Evolutionary conservation across 768 basidiomycete genomes (phyloP).

Genomic region (Epithele typhae): DNA sequence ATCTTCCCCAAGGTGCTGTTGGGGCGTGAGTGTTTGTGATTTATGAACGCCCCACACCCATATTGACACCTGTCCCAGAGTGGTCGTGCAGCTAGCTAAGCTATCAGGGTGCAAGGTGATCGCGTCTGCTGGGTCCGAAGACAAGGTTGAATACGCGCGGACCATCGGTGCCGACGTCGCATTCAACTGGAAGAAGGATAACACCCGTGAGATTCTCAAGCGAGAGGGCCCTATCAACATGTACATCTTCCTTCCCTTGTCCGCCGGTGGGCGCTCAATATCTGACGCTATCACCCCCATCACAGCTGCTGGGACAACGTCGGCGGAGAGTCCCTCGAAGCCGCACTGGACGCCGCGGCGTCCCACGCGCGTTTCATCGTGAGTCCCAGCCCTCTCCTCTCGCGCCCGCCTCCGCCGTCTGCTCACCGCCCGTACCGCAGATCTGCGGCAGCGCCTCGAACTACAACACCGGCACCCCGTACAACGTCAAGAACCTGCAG

Average conservation of each 20-base stretch:
- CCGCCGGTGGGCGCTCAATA: background rate
- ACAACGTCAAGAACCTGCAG: slow-evolving; percentile 23
- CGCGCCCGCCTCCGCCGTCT: background rate
- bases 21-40: slow-evolving; percentile 44
- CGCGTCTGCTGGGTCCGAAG: slow-evolving; percentile 67
- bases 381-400: slow-evolving; percentile 1
- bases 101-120: slow-evolving; percentile 53
- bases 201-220: slow-evolving; percentile 45
- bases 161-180: slow-evolving; percentile 61
- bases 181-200: slow-evolving; percentile 70
- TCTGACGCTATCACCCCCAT: too few relatives aligned
- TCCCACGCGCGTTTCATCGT: slow-evolving; percentile 6
- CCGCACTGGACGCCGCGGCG: background rate
- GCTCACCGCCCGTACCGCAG: background rate
- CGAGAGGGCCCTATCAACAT: slow-evolving; percentile 56
- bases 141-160: slow-evolving; percentile 61
- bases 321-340: slow-evolving; percentile 4
- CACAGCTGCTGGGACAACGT: slow-evolving; percentile 9
- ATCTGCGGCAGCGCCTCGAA: background rate
- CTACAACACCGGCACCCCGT: slow-evolving; percentile 18
- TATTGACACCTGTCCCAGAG: slow-evolving; percentile 6
- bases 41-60: background rate
- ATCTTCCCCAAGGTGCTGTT: slow-evolving; percentile 36
- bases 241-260: background rate
- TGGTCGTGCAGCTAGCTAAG: slow-evolving; percentile 40